Conservation (phyloP, 169 alveolate genomes). For the Eimeria nieschulzi region DNA sequence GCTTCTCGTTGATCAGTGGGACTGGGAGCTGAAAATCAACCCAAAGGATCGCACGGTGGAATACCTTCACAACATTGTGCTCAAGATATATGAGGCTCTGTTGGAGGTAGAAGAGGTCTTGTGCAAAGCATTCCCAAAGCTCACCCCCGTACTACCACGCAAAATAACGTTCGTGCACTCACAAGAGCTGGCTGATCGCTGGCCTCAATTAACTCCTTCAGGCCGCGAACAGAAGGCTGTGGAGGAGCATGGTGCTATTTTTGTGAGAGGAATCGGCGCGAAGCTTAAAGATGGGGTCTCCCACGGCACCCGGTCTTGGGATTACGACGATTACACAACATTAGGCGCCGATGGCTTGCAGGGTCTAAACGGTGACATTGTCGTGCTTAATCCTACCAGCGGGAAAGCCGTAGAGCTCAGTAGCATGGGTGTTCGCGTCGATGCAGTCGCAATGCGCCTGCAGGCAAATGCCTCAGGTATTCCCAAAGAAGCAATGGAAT, state of each 20-base stretch:
- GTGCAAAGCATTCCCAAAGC: slow-evolving; percentile 39
- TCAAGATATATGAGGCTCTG: slow-evolving; percentile 7
- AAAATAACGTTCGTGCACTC: background rate
- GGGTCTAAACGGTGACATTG: slow-evolving; percentile 37
- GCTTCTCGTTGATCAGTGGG: slow-evolving; percentile 47
- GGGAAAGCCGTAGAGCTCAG: slow-evolving; percentile 47
- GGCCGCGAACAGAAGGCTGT: slow-evolving; percentile 54
- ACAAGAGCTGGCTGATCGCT: slow-evolving; percentile 24
- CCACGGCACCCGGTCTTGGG: slow-evolving; percentile 45
- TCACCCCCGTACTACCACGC: slow-evolving; percentile 6
- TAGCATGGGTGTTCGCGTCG: slow-evolving; percentile 53
- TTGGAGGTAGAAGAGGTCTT: background rate
- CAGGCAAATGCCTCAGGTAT: slow-evolving; percentile 16
- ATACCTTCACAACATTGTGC: slow-evolving; percentile 16
- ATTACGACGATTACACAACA: slow-evolving; percentile 59
- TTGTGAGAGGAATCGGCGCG: slow-evolving; percentile 31
- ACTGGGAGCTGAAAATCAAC: slow-evolving; percentile 59
- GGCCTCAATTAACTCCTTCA: slow-evolving; percentile 24
- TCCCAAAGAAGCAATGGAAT: background rate
- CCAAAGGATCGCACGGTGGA: slow-evolving; percentile 24
- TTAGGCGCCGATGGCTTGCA: slow-evolving; percentile 16
- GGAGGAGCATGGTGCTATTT: slow-evolving; percentile 44
- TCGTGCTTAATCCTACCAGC: slow-evolving; percentile 49
- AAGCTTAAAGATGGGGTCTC: slow-evolving; percentile 5
- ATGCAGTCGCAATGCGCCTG: slow-evolving; percentile 21